phyloP scores from a whole-genome alignment of 495 filamentous ascomycete genomes.

The Saxophila tyrrhenica region DNA sequence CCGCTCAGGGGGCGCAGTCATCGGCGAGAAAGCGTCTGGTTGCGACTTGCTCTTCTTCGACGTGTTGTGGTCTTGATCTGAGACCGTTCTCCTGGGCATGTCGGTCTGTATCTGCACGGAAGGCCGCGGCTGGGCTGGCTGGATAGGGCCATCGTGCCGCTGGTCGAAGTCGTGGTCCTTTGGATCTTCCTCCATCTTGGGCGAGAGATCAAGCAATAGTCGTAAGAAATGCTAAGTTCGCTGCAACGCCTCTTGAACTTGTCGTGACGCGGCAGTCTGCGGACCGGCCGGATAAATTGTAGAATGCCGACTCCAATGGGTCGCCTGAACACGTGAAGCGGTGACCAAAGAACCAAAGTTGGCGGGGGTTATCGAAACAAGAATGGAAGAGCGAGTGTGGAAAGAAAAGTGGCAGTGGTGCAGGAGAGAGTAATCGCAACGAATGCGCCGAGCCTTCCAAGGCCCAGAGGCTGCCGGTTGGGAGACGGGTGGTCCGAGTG shows the following conservation, averaged over 20 bases:
- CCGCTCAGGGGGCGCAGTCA: background rate
- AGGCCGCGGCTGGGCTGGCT: conserved; percentile 5
- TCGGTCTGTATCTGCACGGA: background rate
- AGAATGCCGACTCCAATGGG: background rate
- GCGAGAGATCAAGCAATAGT: background rate
- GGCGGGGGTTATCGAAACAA: too few species aligned
- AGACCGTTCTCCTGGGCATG: background rate
- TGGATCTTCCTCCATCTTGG: conserved; percentile 8
- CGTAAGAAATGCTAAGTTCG: background rate
- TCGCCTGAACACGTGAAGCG: background rate
- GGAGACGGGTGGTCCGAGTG: too few species aligned
- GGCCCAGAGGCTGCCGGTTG: too few species aligned
- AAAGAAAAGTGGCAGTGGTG: too few species aligned
- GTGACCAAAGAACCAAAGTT: too few species aligned
- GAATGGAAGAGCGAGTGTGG: background rate
- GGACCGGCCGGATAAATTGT: background rate
- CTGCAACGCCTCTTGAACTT: too few species aligned
- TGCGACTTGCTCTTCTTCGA: background rate
- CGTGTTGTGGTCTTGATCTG: background rate
- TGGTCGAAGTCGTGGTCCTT: conserved; percentile 19
- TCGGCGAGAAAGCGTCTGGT: background rate
- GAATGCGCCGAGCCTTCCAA: too few species aligned
- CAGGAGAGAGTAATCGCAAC: too few species aligned
- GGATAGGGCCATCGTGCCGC: conserved; percentile 15
- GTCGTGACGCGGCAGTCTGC: background rate